Evolutionary conservation across 306 rosid genomes (phyloP), one percentile per base, ranked within the genome.

Genomic region (Dicorynia guianensis): DNA sequence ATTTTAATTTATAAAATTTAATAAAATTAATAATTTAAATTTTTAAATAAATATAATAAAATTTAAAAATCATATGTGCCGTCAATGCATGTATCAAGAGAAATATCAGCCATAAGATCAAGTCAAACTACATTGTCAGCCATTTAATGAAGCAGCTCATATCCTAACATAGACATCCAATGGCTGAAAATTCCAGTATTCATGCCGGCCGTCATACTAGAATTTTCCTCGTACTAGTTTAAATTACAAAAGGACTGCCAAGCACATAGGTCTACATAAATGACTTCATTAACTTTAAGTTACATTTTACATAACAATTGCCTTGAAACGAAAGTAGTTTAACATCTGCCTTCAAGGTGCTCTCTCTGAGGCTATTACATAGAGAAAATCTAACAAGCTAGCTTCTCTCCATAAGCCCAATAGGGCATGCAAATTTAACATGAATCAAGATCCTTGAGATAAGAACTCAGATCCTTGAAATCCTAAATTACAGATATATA

Each of bases 391-490:
- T 63, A 54, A 72, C 59, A 40, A 52, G 58, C 59, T 25, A 69
- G 25, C 46, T 57, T 46, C 20, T 35, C 73, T 17, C 74, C 59
- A 79, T 72, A 75, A 65, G 52, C 72, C 67, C 53, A 76, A 63
- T 12, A 65, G 53, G 63, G 47, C 48, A 63, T 57, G 78, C 72
- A 77, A 60, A 47, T 71, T 58, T 9, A 50, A 74, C 71, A 67
- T 67, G 30, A 72, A 59, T 72, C 6, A 60, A 49, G 64, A 80
- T 55, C 85, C 63, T 62, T 35, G 15, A 67, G 19, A 60, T 10
- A 15, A 42, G 5, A 83, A 54, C 6, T 49, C 13, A 33, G 25
- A 59, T 35, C 36, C 69, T 53, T 33, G 25, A 72, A 71, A 6
- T 17, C 48, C 85, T 74, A 57, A 68, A 50, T 25, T 1, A 25